Base-by-base conservation (phyloP, 768 basidiomycete genomes). In the Galerina sulciceps region DNA sequence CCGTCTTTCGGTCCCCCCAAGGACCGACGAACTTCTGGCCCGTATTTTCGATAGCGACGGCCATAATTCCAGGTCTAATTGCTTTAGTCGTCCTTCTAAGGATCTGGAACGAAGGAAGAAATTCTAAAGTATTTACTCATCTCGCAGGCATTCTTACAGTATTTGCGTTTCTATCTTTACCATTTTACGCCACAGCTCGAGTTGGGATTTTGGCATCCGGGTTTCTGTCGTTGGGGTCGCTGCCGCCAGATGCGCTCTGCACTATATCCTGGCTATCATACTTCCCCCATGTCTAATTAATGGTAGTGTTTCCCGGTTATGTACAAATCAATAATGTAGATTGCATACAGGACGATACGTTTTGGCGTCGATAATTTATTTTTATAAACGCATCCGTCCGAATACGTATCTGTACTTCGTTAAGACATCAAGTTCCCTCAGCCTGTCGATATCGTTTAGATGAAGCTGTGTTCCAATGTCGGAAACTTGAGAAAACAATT, bases 101-200 rank as follows among this genome's bases (percentile, higher is more conserved):
- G 37, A 51, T 51, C 11, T 51, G 49, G 49, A 51, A 51, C 22
- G 49, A 51, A n/a, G 17, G 13, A 26, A 23, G 13, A 4, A 13
- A 51, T 9, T 51, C 49, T 13, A 51, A 51, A 26, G 0, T 35
- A 9, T 51, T 38, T 15, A 51, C 34, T 10, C 49, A 23, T 17
- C n/a, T 51, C 14, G 49, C 49, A 40, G 49, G 49, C 6, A 23
- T 51, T 40, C 49, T 55, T 14, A 46, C 53, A 2, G 44, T 55
- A 9, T 46, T 46, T 15, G 53, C 53, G 0, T 43, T 55, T 20
- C 36, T 55, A 22, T 43, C 34, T 15, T 35, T 55, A 22, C 53
- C 53, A 15, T 55, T 55, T 23, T 55, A 55, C 20, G 35, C 36
- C 15, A 44, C 44, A 1, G 53, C 53, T 6, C 42, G 53, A 38